Conservation (phyloP, 768 basidiomycete species). For the Exidia glandulosa region DNA sequence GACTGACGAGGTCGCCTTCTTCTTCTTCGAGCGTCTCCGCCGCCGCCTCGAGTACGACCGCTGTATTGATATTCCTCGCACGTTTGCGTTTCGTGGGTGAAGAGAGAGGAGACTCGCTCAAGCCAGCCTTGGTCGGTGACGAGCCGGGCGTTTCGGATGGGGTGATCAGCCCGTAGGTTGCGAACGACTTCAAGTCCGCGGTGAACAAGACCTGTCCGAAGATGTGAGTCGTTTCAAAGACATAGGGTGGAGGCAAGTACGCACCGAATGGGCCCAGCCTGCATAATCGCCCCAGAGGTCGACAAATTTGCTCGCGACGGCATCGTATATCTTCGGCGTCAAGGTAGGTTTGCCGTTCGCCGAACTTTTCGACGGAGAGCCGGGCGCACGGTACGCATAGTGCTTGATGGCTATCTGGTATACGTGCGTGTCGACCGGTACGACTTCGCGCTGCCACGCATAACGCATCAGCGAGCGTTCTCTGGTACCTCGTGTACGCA, state of each 20-base stretch:
- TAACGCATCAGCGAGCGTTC: no score
- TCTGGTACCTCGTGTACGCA: no score
- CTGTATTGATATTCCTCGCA: not conserved
- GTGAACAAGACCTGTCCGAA: conserved; percentile 62
- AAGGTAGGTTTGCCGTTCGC: conserved; percentile 24
- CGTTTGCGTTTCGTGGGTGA: conserved; percentile 12
- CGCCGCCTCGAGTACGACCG: not conserved
- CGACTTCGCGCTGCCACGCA: conserved; percentile 72
- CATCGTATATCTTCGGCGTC: conserved; percentile 68
- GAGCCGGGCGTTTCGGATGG: not conserved
- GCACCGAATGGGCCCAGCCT: conserved; percentile 83
- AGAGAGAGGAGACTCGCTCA: not conserved
- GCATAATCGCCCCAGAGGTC: conserved; percentile 73
- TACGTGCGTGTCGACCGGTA: conserved; percentile 96
- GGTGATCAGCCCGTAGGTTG: conserved; percentile 39
- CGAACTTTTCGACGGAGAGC: conserved; percentile 34
- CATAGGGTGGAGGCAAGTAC: conserved; percentile 10
- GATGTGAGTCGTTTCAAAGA: not conserved
- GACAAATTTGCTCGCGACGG: conserved; percentile 49
- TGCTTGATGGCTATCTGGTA: conserved; percentile 77
- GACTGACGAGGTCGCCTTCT: not conserved
- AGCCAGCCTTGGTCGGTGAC: not conserved
- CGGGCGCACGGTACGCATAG: conserved; percentile 49
- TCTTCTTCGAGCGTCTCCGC: not conserved
- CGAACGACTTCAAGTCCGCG: conserved; percentile 59